Conservation (phyloP, 192 early-diverging fungal genomes). For the Podila minutissima region DNA sequence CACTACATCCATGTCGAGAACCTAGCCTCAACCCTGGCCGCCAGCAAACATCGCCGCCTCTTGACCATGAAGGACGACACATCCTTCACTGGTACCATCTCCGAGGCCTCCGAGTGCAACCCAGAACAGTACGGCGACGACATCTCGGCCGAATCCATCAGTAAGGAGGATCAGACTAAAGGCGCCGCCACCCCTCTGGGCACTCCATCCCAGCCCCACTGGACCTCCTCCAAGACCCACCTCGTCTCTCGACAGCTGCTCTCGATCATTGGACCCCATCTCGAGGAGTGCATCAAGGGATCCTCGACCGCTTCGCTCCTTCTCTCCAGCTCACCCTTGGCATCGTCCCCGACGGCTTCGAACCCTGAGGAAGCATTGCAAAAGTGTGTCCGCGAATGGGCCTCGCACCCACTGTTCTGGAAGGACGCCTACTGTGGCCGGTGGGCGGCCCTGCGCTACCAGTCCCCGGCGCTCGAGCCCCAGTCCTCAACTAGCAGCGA, state of each 20-base stretch:
- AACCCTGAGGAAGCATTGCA: constrained; percentile 32
- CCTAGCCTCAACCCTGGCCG: constrained; percentile 26
- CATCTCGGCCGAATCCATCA: background rate
- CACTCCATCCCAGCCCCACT: constrained; percentile 15
- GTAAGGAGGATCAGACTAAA: background rate
- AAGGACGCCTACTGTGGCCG: constrained; percentile 45
- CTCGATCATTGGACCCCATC: constrained; percentile 34
- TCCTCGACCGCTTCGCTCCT: background rate
- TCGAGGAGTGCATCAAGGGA: constrained; percentile 23
- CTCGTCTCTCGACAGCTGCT: constrained; percentile 37
- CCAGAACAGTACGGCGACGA: constrained; percentile 35
- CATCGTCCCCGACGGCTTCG: background rate
- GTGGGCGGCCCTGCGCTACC: constrained; percentile 23
- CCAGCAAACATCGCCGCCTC: constrained; percentile 24
- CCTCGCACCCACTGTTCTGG: constrained; percentile 36
- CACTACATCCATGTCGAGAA: constrained; percentile 47
- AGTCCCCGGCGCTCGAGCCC: background rate
- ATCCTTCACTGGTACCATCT: constrained; percentile 20
- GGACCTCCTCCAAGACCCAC: constrained; percentile 38
- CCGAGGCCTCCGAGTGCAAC: constrained; percentile 41
- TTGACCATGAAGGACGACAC: constrained; percentile 46
- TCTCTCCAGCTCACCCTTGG: background rate
- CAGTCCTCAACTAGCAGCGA: constrained; percentile 4
- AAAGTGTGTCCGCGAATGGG: constrained; percentile 28
- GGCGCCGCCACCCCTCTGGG: background rate